phyloP scores from a whole-genome alignment of 192 early-diverging fungal species.

The Linnemannia exigua region DNA sequence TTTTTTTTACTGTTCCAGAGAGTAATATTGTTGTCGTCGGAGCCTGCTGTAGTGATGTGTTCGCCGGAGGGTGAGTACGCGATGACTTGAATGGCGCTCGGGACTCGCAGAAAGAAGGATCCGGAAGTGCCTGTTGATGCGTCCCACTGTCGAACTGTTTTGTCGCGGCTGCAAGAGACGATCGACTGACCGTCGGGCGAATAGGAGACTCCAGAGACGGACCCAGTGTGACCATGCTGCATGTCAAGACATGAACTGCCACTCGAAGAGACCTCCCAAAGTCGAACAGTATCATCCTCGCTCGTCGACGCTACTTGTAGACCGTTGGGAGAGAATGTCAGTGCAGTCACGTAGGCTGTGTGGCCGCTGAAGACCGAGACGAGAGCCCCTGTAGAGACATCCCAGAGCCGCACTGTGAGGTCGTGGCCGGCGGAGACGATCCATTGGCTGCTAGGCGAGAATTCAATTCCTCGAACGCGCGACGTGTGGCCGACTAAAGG shows the following conservation, averaged over 20 bases:
- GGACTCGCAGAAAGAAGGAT: background rate
- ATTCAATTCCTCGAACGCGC: background rate
- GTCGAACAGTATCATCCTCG: background rate
- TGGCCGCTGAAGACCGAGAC: background rate
- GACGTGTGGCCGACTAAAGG: background rate
- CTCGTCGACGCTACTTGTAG: background rate
- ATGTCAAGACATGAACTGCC: too few species aligned
- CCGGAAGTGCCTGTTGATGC: background rate
- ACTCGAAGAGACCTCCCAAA: background rate
- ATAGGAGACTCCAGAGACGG: background rate
- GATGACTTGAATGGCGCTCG: background rate
- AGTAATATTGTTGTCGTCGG: background rate
- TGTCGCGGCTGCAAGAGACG: background rate
- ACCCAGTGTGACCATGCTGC: background rate
- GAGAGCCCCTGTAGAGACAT: background rate
- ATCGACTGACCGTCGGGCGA: conserved; percentile 12
- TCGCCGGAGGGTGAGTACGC: conserved; percentile 6
- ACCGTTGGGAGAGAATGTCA: background rate
- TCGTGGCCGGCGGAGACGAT: background rate
- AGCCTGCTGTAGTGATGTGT: background rate
- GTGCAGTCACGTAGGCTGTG: background rate
- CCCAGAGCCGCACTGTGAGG: background rate
- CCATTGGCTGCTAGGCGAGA: background rate
- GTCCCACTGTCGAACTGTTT: conserved; percentile 5
- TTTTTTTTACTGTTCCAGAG: background rate